Evolutionary conservation across 2,329 filamentous ascomycete species (phyloP).

Genomic region (Ceratocystis variospora): DNA sequence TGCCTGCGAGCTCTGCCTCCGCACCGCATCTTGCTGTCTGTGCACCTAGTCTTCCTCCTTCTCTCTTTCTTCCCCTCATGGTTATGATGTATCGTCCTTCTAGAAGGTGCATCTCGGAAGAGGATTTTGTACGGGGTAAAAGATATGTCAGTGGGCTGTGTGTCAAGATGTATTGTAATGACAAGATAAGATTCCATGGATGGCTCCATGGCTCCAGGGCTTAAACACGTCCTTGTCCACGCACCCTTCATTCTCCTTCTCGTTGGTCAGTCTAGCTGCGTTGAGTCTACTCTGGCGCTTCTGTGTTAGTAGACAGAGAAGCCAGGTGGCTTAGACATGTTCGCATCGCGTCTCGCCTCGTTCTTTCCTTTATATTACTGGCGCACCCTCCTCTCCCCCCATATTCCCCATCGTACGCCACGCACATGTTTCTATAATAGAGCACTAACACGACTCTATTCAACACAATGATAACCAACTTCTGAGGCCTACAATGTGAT

Average conservation of each 20-base stretch:
- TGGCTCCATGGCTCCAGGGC: background rate
- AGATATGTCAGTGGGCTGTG: background rate
- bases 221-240: background rate
- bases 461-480: background rate
- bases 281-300: background rate
- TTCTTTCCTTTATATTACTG: too few species aligned
- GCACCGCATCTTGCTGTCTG: background rate
- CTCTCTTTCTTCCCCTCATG: background rate
- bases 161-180: constrained; percentile 1
- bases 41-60: background rate
- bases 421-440: background rate
- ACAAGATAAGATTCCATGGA: background rate
- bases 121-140: background rate
- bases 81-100: constrained; percentile 7
- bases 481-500: background rate
- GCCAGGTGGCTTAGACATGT: background rate
- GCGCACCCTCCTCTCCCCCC: background rate
- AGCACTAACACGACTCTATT: too few species aligned
- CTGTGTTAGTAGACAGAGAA: background rate
- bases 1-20: background rate
- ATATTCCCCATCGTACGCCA: background rate
- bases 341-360: background rate
- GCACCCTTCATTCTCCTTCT: background rate
- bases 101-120: constrained; percentile 1
- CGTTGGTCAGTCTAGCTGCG: background rate